Percentiles rank a stretch among this genome's conserved stretches.
These are phyloP conservation scores for Salix exigua DNA, from an alignment of 345 rosid species.

Conservation along the genomic window DNA sequence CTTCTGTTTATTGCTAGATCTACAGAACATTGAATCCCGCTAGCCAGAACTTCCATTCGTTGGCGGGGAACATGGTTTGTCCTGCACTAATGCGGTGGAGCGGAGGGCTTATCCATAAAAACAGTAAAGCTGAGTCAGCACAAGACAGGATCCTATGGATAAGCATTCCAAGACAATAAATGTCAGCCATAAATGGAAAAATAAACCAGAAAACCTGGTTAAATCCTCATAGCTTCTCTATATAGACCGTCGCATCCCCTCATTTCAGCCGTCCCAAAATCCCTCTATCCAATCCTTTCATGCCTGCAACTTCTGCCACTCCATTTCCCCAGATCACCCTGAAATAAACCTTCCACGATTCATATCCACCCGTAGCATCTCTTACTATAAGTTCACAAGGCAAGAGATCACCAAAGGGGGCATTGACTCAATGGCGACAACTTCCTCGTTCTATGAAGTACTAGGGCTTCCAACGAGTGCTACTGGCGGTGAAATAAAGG, in stretches of 20 bases:
- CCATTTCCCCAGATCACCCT: background rate
- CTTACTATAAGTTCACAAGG: background rate
- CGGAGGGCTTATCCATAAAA: conserved; percentile 25
- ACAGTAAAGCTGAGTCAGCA: conserved; percentile 45
- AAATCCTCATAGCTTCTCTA: background rate
- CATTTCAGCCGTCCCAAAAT: background rate
- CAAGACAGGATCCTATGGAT: conserved; percentile 23
- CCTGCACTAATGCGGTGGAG: background rate
- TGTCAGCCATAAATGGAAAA: background rate
- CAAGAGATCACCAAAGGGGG: background rate
- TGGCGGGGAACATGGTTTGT: background rate
- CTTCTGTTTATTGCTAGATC: background rate
- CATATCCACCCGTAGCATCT: background rate
- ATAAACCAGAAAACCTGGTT: background rate
- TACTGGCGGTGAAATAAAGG: conserved; percentile 38
- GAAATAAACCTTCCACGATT: background rate
- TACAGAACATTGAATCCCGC: background rate
- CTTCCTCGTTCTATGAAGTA: conserved; percentile 44
- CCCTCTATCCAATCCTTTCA: background rate
- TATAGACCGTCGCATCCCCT: background rate
- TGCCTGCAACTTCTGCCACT: background rate
- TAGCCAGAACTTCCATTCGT: background rate
- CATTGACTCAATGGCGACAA: conserved; percentile 18
- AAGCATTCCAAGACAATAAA: conserved; percentile 22
- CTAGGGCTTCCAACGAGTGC: conserved; percentile 49